Evolutionary conservation across 2,329 filamentous ascomycete species (phyloP), one percentile per base, ranked within the genome.

Genomic region (Colletotrichum sp.): DNA sequence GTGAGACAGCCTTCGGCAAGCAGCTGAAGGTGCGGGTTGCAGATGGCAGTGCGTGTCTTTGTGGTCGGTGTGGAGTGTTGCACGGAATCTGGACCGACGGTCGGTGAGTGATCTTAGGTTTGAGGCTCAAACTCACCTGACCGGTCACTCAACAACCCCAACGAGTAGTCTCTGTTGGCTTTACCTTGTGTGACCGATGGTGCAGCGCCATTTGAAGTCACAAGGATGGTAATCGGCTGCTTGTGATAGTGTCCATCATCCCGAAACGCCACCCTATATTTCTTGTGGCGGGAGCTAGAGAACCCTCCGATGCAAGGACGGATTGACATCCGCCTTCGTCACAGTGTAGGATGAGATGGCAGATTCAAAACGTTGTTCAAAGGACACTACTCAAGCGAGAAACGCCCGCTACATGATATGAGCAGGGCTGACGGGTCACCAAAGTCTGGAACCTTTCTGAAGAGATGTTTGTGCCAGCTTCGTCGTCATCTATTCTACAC

Each of bases 41-140:
- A 63, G 47, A 57, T 43, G 61, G 34, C 61, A 43, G 21, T 55
- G 34, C 21, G 27, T 29, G 55, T 24, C 24, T 47, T 34, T 57
- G 31, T 61, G 43, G 38, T 66, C 36, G 27, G n/a, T 62, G 68
- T n/a, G 62, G 51, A 73, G 36, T 38, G 70, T 69, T 29, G 34
- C 54, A 70, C 67, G 61, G 33, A 55, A 66, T 34, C 36, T 64
- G 70, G 54, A 54, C 66, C 33, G 36, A 59, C 29, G 15, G 61
- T 70, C 68, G 71, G 71, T 73, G 62, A 73, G 58, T 18, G 36
- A 12, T 38, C 38, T 36, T 71, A 66, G 27, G 55, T 70, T 66
- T 66, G 71, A 58, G 67, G 71, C 71, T 73, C 71, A 71, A 71
- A 71, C 71, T 71, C 61, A 73, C 62, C 69, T 73, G 68, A 66